Percentiles rank a stretch among this genome's conserved stretches.
Conservation (phyloP, 345 rosid species). For the Alliaria petiolata region DNA sequence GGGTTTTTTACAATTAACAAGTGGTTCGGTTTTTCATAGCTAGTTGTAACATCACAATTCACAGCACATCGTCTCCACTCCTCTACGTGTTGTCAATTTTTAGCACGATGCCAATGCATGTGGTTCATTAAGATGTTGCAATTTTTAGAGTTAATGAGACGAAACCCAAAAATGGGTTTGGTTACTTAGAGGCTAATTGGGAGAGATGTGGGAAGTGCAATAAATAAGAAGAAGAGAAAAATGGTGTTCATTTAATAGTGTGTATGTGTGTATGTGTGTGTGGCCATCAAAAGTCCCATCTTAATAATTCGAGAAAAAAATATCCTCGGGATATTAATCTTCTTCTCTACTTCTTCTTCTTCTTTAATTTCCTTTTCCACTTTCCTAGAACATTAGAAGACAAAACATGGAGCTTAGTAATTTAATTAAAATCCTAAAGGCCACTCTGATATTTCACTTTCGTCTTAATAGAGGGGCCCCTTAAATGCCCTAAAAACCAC, state of each 20-base stretch:
- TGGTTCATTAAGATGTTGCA: background rate
- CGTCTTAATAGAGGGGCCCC: slow-evolving; percentile 4
- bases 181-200: slow-evolving; percentile 3
- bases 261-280: background rate
- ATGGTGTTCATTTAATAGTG: slow-evolving; percentile 19
- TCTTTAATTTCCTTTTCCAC: background rate
- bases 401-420: slow-evolving; percentile 15
- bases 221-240: slow-evolving; percentile 10
- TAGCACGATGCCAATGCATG: too few species aligned
- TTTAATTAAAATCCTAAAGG: background rate
- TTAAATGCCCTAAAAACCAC: background rate
- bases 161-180: background rate
- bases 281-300: slow-evolving; percentile 23
- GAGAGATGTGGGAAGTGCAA: slow-evolving; percentile 21
- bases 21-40: background rate
- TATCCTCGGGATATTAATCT: background rate
- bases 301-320: background rate
- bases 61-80: background rate
- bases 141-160: too few species aligned
- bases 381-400: slow-evolving; percentile 27
- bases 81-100: background rate
- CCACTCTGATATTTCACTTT: slow-evolving; percentile 6
- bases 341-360: too few species aligned
- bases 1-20: background rate
- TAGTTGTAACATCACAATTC: background rate